These are phyloP conservation scores for Halophytophthora batemanensis DNA, from an alignment of 352 stramenopile genomes.

Conservation along the genomic window DNA sequence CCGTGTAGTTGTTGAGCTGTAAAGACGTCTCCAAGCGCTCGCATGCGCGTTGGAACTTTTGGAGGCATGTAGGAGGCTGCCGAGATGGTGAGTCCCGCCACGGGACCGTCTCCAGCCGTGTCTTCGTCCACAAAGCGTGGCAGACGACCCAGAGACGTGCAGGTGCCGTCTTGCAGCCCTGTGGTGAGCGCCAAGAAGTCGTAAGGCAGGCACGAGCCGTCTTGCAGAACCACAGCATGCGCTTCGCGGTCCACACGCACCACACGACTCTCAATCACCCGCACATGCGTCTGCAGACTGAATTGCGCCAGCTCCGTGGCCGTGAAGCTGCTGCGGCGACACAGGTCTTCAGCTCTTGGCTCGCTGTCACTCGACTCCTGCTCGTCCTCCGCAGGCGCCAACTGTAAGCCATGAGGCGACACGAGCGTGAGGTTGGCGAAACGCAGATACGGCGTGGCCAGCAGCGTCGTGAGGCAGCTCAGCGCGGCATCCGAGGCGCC, in stretches of 20 bases:
- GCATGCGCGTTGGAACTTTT: slow-evolving; percentile 21
- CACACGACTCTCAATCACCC: slow-evolving; percentile 55
- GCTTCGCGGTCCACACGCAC: slow-evolving; percentile 69
- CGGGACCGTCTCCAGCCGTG: slow-evolving; percentile 6
- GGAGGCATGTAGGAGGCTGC: slow-evolving; percentile 23
- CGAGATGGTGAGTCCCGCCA: slow-evolving; percentile 1
- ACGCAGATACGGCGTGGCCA: slow-evolving; percentile 78
- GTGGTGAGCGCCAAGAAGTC: slow-evolving; percentile 80
- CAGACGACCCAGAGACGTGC: slow-evolving; percentile 35
- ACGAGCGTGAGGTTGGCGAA: slow-evolving; percentile 88
- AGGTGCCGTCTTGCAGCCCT: slow-evolving; percentile 62
- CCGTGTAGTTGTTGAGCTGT: slow-evolving; percentile 22
- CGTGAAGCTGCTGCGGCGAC: slow-evolving; percentile 42
- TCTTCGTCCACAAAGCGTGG: slow-evolving; percentile 44
- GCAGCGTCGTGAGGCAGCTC: slow-evolving; percentile 70
- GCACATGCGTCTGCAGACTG: slow-evolving; percentile 58
- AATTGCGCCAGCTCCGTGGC: slow-evolving; percentile 49
- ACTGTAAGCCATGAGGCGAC: slow-evolving; percentile 59
- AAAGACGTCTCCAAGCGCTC: slow-evolving; percentile 21
- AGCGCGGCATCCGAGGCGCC: slow-evolving; percentile 80
- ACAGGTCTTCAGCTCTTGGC: slow-evolving; percentile 35
- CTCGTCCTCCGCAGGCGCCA: slow-evolving; percentile 27
- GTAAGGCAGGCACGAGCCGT: slow-evolving; percentile 82
- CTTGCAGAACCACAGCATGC: slow-evolving; percentile 70
- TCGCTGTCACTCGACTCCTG: not conserved